Conservation (phyloP, 2,329 filamentous ascomycete species). For the Cryoendolithus antarcticus region DNA sequence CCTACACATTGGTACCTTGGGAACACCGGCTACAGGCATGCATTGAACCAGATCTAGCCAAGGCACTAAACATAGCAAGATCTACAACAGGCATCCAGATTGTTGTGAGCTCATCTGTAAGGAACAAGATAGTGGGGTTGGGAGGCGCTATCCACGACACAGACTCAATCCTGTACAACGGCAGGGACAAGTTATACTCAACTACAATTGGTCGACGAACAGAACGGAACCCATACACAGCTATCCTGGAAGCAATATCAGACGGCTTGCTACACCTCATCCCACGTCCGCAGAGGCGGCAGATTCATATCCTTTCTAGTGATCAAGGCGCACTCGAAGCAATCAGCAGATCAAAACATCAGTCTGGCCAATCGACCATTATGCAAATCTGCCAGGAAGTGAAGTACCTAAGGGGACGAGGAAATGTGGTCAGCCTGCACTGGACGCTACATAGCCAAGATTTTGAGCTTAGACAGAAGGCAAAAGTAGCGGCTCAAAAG, state of each 20-base stretch:
- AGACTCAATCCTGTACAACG: not conserved
- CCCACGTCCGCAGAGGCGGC: too few species aligned
- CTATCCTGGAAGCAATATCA: conserved; percentile 1
- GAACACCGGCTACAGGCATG: too few species aligned
- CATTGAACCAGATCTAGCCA: too few species aligned
- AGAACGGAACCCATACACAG: not conserved
- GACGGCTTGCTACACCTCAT: not conserved
- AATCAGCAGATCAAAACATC: not conserved
- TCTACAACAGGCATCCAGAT: not conserved
- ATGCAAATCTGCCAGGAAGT: not conserved
- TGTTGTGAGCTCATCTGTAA: conserved; percentile 2
- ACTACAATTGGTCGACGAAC: not conserved
- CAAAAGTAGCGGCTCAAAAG: not conserved
- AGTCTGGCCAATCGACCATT: not conserved
- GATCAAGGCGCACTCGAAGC: not conserved
- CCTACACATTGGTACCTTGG: not conserved
- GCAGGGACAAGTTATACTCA: too few species aligned
- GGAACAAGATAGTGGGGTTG: not conserved
- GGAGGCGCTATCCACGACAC: not conserved
- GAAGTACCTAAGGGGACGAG: not conserved
- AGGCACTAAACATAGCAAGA: too few species aligned
- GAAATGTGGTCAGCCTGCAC: not conserved
- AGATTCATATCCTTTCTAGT: not conserved
- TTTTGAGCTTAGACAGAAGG: not conserved
- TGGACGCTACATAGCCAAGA: not conserved